Conservation (phyloP, 306 rosid species). For the Cucurbita argyrosperma region DNA sequence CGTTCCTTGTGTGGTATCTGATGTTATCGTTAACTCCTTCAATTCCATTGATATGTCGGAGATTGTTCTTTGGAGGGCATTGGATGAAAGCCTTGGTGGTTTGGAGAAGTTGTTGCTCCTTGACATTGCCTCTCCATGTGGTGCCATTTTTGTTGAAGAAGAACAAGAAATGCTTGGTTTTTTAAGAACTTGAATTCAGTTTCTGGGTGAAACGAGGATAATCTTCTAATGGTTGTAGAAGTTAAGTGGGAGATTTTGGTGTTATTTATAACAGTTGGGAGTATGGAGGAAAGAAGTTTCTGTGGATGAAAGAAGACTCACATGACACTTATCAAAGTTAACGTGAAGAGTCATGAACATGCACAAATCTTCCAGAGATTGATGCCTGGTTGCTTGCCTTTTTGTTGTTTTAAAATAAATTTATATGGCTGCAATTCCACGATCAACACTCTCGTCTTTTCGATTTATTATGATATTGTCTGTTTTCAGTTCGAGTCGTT, state of each 20-base stretch:
- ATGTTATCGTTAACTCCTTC: slow-evolving; percentile 15
- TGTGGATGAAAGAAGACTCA: slow-evolving; percentile 5
- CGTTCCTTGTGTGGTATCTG: not conserved
- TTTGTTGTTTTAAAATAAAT: not conserved
- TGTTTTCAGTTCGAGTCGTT: not conserved
- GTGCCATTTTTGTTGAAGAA: slow-evolving; percentile 38
- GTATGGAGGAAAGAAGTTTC: not conserved
- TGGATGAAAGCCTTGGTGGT: slow-evolving; percentile 42
- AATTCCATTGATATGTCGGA: slow-evolving; percentile 73
- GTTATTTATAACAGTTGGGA: slow-evolving; percentile 35
- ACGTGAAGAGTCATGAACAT: slow-evolving; percentile 2
- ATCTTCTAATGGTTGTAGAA: not conserved
- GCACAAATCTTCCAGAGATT: slow-evolving; percentile 5
- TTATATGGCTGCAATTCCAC: not conserved
- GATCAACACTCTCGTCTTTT: not conserved
- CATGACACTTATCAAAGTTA: not conserved
- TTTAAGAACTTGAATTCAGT: not conserved
- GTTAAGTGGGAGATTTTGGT: not conserved
- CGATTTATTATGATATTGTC: not conserved
- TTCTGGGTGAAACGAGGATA: not conserved
- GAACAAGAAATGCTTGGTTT: not conserved
- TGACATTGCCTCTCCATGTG: slow-evolving; percentile 49
- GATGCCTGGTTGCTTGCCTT: not conserved
- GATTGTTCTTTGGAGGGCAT: slow-evolving; percentile 45
- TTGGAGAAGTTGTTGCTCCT: slow-evolving; percentile 25